phyloP scores from a whole-genome alignment of 202 grass and related monocot genomes.

The Brachypodium distachyon region DNA sequence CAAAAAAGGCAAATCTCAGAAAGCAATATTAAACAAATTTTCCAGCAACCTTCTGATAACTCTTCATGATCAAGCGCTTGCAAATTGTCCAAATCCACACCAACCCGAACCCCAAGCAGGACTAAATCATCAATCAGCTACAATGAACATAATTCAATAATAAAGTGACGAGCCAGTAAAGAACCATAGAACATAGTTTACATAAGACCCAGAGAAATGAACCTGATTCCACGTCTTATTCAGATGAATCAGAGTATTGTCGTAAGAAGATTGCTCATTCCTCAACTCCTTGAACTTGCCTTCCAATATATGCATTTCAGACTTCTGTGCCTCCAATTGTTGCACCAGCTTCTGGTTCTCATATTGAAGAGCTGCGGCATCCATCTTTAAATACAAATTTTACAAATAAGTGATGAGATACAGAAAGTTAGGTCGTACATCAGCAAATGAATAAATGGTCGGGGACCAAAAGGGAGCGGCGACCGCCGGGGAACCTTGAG shows the following conservation, averaged over 20 bases:
- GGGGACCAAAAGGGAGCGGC: neutral
- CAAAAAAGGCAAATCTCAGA: neutral
- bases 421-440: neutral
- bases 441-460: neutral
- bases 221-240: slow-evolving; percentile 99
- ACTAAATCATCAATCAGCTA: slow-evolving; percentile 93
- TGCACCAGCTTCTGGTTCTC: slow-evolving; percentile 96
- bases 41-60: slow-evolving; percentile 43
- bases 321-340: slow-evolving; percentile 81
- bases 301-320: slow-evolving; percentile 65
- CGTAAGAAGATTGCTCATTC: slow-evolving; percentile 71
- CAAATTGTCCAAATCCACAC: slow-evolving; percentile 45
- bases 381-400: slow-evolving; percentile 44
- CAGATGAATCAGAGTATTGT: slow-evolving; percentile 69
- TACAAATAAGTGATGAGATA: neutral
- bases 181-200: neutral
- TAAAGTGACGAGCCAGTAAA: slow-evolving; percentile 14
- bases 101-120: slow-evolving; percentile 61
- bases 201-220: slow-evolving; percentile 8
- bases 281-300: slow-evolving; percentile 66
- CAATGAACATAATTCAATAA: slow-evolving; percentile 29
- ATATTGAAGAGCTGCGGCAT: slow-evolving; percentile 73
- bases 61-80: slow-evolving; percentile 64
- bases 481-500: no score
- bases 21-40: slow-evolving; percentile 12